Percentiles rank a stretch among this genome's conserved stretches.
Evolutionary conservation across 331 rosid genomes (phyloP).

Genomic region (Ulmus americana): DNA sequence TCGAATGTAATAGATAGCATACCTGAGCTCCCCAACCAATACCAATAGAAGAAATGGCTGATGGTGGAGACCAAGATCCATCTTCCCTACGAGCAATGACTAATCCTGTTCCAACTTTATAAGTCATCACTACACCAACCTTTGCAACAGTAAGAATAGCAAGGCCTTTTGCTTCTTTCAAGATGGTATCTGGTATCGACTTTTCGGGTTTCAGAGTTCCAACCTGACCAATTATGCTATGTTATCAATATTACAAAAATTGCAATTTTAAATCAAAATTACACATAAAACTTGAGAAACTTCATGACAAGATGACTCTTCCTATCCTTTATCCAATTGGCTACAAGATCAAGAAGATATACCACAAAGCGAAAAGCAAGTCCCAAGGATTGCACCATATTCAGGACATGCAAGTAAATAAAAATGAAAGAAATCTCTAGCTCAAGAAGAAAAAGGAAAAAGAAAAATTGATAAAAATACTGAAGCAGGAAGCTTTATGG

Average conservation of each 20-base stretch:
- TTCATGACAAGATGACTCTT: too few relatives aligned
- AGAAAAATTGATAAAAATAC: background rate
- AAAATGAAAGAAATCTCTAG: background rate
- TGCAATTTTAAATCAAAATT: too few relatives aligned
- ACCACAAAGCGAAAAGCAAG: too few relatives aligned
- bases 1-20: background rate
- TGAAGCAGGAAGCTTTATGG: background rate
- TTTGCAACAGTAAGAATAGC: conserved; percentile 23
- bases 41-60: conserved; percentile 20
- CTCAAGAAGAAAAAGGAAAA: background rate
- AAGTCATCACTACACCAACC: conserved; percentile 20
- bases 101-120: conserved; percentile 21
- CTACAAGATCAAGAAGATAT: too few relatives aligned
- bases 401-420: background rate
- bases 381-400: too few relatives aligned
- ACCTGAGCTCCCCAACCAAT: conserved; percentile 28
- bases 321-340: too few relatives aligned
- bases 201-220: conserved; percentile 15
- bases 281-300: too few relatives aligned
- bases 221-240: conserved; percentile 12
- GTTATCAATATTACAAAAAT: background rate
- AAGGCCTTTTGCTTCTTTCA: conserved; percentile 23
- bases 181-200: conserved; percentile 18
- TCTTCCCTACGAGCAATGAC: conserved; percentile 19
- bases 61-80: conserved; percentile 28